phyloP scores from a whole-genome alignment of 306 rosid genomes.

The Ormosia emarginata region DNA sequence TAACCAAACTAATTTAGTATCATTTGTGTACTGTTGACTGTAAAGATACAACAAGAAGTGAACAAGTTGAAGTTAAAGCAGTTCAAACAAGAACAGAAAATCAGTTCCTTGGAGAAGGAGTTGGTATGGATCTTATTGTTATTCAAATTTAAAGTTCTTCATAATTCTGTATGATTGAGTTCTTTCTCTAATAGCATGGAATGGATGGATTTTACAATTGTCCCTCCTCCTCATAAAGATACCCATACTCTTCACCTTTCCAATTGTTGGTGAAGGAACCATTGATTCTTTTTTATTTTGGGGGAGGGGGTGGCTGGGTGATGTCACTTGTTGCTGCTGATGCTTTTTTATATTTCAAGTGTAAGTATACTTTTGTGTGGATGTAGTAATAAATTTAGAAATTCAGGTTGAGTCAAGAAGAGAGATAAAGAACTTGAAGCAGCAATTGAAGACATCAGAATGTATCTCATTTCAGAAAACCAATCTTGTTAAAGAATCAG shows the following conservation, averaged over 20 bases:
- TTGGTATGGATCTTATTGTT: constrained; percentile 32
- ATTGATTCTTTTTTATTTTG: too few relatives aligned
- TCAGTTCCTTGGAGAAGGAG: constrained; percentile 40
- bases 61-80: constrained; percentile 36
- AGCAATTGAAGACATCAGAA: constrained; percentile 20
- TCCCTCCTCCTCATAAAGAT: background rate
- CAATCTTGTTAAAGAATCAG: background rate
- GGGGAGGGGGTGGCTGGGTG: background rate
- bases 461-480: background rate
- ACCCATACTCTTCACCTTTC: background rate
- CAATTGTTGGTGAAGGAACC: background rate
- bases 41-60: constrained; percentile 34
- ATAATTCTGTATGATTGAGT: background rate
- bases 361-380: background rate
- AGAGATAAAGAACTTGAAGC: constrained; percentile 31
- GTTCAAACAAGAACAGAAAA: constrained; percentile 24
- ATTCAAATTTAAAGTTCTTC: background rate
- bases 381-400: background rate
- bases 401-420: constrained; percentile 39
- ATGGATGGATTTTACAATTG: background rate
- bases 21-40: background rate
- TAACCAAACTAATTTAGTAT: background rate
- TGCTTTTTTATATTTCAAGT: background rate
- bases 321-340: background rate
- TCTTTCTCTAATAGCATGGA: background rate